Base-by-base conservation (phyloP, 148 eudicot species). In the Hydrangea macrophylla region DNA sequence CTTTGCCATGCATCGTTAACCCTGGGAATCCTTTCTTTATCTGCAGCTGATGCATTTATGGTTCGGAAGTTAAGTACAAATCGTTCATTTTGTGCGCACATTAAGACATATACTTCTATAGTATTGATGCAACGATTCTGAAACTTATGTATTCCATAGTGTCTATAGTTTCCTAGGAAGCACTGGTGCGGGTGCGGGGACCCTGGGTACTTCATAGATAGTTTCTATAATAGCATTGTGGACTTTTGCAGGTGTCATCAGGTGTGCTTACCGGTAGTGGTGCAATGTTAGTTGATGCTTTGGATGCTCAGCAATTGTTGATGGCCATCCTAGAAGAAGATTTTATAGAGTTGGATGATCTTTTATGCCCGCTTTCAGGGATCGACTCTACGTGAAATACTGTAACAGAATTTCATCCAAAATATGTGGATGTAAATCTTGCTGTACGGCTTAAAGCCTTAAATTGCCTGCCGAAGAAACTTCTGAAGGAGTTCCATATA, bases 281-380 rank as follows among this genome's bases (percentile, higher is more conserved):
- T 44, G 33, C 60, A 15, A 1, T 62, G 27, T 58, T 77, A 48
- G 58, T 44, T 9, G 69, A 70, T 32, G 23, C 56, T 55, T 51
- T 68, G 57, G 50, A 59, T 66, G 62, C 75, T 40, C 45, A 45
- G 45, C 68, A 66, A 39, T 48, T 75, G 51, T 48, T 75, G 51
- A 40, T 6, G 58, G 59, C 67, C 57, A 73, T 73, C 36, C 30
- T 67, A 20, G 85, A 82, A 63, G 80, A 76, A 57, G 85, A 79
- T 58, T 82, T 23, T 70, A 59, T 82, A 56, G 80, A 79, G 70
- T 31, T 82, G 76, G 85, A 82, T 67, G 85, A 82, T 76, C 78
- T 82, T 60, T 33, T 77, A 39, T 73, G 58, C 60, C 76, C 76
- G 4, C 62, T 73, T 61, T 37, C 53, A n/a, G 70, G 59, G 8